phyloP scores from a whole-genome alignment of 306 rosid species.

The Quercus ilex region DNA sequence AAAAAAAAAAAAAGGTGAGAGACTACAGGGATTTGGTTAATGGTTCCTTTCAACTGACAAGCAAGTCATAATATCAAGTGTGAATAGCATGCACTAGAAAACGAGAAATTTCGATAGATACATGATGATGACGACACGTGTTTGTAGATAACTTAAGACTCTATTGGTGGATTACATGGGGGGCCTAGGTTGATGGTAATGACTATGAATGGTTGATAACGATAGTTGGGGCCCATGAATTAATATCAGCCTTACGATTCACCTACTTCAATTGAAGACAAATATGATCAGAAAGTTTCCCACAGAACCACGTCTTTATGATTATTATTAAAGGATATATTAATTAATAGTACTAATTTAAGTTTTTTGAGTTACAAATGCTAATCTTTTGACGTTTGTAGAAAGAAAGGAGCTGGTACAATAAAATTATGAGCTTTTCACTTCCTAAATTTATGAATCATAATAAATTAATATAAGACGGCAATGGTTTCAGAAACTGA shows the following conservation, averaged over 20 bases:
- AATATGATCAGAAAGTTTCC: not conserved
- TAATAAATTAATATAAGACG: not conserved
- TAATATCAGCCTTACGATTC: slow-evolving; percentile 13
- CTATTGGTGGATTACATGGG: slow-evolving; percentile 17
- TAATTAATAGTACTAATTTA: not conserved
- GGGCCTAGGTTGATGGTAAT: slow-evolving; percentile 14
- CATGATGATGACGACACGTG: not conserved
- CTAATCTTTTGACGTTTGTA: slow-evolving; percentile 7
- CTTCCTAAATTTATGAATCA: not conserved
- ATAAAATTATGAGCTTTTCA: not conserved
- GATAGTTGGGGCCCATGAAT: slow-evolving; percentile 22
- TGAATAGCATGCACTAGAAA: not conserved
- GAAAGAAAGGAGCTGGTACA: not conserved
- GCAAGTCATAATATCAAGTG: too few relatives aligned
- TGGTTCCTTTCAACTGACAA: too few relatives aligned
- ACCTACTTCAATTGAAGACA: slow-evolving; percentile 13
- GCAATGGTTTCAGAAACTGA: not conserved
- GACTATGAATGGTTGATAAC: slow-evolving; percentile 14
- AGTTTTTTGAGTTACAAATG: slow-evolving; percentile 3
- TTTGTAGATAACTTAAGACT: not conserved
- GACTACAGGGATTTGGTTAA: too few relatives aligned
- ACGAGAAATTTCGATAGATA: too few relatives aligned
- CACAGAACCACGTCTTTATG: not conserved
- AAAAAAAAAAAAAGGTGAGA: too few relatives aligned
- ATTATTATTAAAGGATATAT: not conserved